phyloP scores from a whole-genome alignment of 306 rosid genomes.

The Elaeagnus macrophylla region DNA sequence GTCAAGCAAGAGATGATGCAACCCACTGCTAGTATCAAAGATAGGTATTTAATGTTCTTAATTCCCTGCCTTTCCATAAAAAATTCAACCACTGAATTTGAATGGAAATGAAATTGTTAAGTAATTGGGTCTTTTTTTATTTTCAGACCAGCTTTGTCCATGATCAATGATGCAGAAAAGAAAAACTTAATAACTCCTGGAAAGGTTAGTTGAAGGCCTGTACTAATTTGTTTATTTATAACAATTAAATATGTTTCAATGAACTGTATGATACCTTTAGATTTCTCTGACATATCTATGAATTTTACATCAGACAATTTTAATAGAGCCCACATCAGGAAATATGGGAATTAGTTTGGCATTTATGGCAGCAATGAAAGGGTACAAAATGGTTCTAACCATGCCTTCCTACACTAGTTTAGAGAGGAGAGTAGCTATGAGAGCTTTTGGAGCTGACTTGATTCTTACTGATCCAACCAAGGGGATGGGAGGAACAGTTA shows the following conservation, averaged over 20 bases:
- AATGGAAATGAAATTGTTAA: neutral
- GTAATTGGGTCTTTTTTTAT: neutral
- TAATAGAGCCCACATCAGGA: constrained; percentile 88
- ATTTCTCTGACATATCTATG: constrained; percentile 5
- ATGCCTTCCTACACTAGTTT: constrained; percentile 75
- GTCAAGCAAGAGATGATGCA: constrained; percentile 98
- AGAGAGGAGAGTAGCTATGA: constrained; percentile 73
- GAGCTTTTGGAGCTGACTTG: constrained; percentile 85
- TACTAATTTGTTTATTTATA: neutral
- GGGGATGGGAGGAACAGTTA: constrained; percentile 78
- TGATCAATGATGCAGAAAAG: constrained; percentile 45
- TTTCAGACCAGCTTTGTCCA: constrained; percentile 43
- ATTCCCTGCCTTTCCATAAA: neutral
- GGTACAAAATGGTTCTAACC: constrained; percentile 75
- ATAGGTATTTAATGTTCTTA: constrained; percentile 41
- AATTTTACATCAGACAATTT: constrained; percentile 39
- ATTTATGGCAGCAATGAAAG: constrained; percentile 73
- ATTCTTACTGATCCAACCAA: constrained; percentile 77
- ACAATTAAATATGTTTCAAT: neutral
- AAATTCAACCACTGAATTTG: neutral
- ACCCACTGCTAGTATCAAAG: constrained; percentile 92
- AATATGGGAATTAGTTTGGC: constrained; percentile 92
- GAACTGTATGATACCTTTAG: neutral
- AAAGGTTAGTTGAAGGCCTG: constrained; percentile 26
- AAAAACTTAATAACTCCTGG: constrained; percentile 46